These are phyloP conservation scores for Anacardium occidentale DNA, from an alignment of 345 rosid genomes.

Conservation along the genomic window DNA sequence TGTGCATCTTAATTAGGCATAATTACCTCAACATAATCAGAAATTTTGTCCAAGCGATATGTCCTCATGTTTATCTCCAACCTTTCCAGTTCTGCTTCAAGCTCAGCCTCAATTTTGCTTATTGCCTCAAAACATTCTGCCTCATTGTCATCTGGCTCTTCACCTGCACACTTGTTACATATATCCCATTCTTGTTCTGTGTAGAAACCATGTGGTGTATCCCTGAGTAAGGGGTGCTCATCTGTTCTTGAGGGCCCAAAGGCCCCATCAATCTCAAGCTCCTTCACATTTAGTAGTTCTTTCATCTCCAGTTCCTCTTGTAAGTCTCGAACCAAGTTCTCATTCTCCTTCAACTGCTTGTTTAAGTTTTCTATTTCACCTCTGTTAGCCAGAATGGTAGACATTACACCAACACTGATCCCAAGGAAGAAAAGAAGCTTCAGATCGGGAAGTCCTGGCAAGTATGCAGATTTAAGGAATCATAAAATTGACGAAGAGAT, in stretches of 20 bases:
- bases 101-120: slow-evolving; percentile 42
- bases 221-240: background rate
- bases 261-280: slow-evolving; percentile 8
- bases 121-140: slow-evolving; percentile 17
- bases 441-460: slow-evolving; percentile 25
- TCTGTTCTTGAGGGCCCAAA: background rate
- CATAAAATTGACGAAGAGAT: background rate
- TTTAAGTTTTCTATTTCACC: slow-evolving; percentile 28
- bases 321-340: slow-evolving; percentile 31
- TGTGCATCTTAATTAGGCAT: background rate
- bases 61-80: slow-evolving; percentile 27
- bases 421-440: slow-evolving; percentile 27
- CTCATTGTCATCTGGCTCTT: slow-evolving; percentile 10
- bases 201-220: background rate
- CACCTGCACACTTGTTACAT: background rate
- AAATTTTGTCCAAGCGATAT: slow-evolving; percentile 11
- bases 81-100: slow-evolving; percentile 38
- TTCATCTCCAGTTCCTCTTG: slow-evolving; percentile 42
- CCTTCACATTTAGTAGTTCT: slow-evolving; percentile 24
- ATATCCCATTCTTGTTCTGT: background rate
- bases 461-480: background rate
- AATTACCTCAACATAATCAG: slow-evolving; percentile 23
- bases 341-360: slow-evolving; percentile 25
- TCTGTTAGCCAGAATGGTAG: slow-evolving; percentile 5
- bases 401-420: slow-evolving; percentile 24